Evolutionary conservation across 352 stramenopile genomes (phyloP).

Genomic region (Phytophthora idaei): DNA sequence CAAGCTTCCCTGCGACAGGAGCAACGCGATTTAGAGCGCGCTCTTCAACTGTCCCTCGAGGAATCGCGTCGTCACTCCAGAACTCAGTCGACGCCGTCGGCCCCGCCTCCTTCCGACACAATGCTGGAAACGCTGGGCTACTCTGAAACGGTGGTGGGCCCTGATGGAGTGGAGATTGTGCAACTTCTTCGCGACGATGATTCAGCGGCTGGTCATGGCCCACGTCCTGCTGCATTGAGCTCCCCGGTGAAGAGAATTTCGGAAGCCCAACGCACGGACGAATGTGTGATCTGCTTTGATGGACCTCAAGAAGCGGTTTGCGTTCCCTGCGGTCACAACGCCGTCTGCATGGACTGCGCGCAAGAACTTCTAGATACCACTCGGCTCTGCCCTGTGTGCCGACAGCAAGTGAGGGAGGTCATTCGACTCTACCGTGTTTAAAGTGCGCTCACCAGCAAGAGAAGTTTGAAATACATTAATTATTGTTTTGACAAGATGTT

Average conservation of each 20-base stretch:
- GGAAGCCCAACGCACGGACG: conserved; percentile 26
- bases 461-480: conserved; percentile 9
- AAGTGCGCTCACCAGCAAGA: background rate
- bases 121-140: conserved; percentile 44
- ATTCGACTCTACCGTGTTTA: conserved; percentile 68
- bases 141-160: conserved; percentile 52
- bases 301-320: conserved; percentile 74
- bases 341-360: conserved; percentile 85
- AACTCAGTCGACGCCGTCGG: conserved; percentile 28
- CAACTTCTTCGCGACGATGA: conserved; percentile 53
- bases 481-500: conserved; percentile 8
- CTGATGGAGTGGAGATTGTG: conserved; percentile 83
- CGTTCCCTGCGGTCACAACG: conserved; percentile 86
- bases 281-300: conserved; percentile 90
- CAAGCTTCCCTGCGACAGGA: conserved; percentile 49
- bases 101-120: conserved; percentile 41
- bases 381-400: conserved; percentile 76
- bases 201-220: conserved; percentile 7
- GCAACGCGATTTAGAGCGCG: conserved; percentile 62
- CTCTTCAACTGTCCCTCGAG: conserved; percentile 61
- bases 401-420: conserved; percentile 71
- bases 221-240: conserved; percentile 15
- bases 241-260: conserved; percentile 9
- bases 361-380: conserved; percentile 68
- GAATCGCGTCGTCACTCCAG: conserved; percentile 45